Evolutionary conservation across 1,139 yeast species (phyloP).

Genomic region (Candida albicans): DNA sequence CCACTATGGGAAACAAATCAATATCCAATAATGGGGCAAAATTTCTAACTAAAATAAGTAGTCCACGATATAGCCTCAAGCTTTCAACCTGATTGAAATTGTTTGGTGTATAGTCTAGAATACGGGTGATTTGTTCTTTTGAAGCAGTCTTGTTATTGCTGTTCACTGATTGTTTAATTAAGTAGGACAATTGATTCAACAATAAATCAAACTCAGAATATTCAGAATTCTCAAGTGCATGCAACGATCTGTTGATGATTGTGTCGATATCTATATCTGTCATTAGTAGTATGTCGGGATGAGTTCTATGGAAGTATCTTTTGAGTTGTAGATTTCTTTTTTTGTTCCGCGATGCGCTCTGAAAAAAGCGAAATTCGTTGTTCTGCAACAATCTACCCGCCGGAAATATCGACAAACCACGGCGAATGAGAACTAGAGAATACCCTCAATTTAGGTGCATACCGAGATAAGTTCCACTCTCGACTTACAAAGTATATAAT

Average conservation of each 20-base stretch:
- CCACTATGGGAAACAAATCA: constrained; percentile 3
- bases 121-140: background rate
- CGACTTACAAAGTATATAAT: too few relatives aligned
- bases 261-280: constrained; percentile 1
- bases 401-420: too few relatives aligned
- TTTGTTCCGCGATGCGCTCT: background rate
- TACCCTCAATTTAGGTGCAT: too few relatives aligned
- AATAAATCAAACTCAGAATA: constrained; percentile 4
- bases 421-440: too few relatives aligned
- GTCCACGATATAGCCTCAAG: constrained; percentile 14
- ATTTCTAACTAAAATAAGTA: constrained; percentile 14
- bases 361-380: too few relatives aligned
- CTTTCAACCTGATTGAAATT: constrained; percentile 1
- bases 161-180: background rate
- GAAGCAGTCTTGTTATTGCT: background rate
- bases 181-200: background rate
- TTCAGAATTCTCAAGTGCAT: background rate
- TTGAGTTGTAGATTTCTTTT: background rate
- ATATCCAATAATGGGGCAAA: constrained; percentile 4
- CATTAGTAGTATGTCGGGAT: background rate
- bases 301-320: background rate
- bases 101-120: constrained; percentile 5
- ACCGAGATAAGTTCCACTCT: too few relatives aligned
- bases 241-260: background rate
- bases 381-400: too few relatives aligned